These are phyloP conservation scores for Pseudogymnoascus sp. DNA, from an alignment of 2,329 filamentous ascomycete species.

Conservation along the genomic window DNA sequence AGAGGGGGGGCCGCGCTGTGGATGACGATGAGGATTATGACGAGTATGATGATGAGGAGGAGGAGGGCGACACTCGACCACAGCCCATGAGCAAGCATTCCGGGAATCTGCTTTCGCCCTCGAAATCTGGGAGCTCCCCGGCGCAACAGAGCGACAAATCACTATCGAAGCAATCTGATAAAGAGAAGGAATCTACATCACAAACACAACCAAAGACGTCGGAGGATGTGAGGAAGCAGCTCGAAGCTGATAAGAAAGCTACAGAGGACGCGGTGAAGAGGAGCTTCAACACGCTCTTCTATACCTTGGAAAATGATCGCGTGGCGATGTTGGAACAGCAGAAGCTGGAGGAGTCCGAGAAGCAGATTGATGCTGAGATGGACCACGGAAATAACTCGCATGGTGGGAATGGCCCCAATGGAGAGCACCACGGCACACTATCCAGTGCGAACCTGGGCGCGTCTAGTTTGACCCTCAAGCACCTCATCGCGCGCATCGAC, in stretches of 20 bases:
- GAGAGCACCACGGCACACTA: constrained; percentile 73
- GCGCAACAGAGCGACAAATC: constrained; percentile 51
- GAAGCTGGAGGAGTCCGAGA: constrained; percentile 90
- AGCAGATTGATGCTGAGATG: constrained; percentile 93
- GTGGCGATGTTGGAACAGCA: constrained; percentile 98
- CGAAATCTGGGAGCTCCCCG: constrained; percentile 60
- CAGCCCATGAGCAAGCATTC: constrained; percentile 43
- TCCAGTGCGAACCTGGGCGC: constrained; percentile 92
- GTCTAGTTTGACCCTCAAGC: constrained; percentile 91
- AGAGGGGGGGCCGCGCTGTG: constrained; percentile 69
- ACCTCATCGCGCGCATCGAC: constrained; percentile 92
- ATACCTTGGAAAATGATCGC: constrained; percentile 89
- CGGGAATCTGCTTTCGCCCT: constrained; percentile 53
- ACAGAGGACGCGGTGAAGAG: constrained; percentile 83
- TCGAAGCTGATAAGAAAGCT: constrained; percentile 85
- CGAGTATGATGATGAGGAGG: constrained; percentile 72
- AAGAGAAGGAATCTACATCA: constrained; percentile 38
- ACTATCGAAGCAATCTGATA: constrained; percentile 48
- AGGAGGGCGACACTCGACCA: constrained; percentile 53
- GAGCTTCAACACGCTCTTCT: constrained; percentile 89
- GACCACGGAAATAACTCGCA: constrained; percentile 54
- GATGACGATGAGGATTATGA: constrained; percentile 72
- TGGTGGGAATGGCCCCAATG: constrained; percentile 40
- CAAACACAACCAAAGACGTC: constrained; percentile 57
- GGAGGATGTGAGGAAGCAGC: constrained; percentile 83